These are phyloP conservation scores for Lycium ferocissimum DNA, from an alignment of 257 asterid genomes.

Conservation along the genomic window DNA sequence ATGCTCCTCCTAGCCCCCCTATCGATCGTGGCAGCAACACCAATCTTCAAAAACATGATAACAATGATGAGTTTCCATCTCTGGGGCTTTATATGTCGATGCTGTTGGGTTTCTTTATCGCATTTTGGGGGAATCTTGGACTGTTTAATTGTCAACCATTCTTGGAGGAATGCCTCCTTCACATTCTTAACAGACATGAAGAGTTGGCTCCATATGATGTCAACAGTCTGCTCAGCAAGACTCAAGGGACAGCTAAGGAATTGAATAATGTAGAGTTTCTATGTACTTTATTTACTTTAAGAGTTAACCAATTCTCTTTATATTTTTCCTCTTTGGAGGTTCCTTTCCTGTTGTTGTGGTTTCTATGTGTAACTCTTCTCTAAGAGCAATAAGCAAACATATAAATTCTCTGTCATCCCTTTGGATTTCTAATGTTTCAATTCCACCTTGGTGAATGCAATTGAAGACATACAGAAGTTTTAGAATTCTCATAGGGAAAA, in stretches of 20 bases:
- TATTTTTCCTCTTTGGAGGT: not conserved
- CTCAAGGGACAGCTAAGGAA: not conserved
- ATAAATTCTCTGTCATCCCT: not conserved
- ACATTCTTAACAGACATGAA: not conserved
- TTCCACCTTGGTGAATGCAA: not conserved
- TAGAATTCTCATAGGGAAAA: not conserved
- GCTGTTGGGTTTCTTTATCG: not conserved
- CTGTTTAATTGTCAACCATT: slow-evolving; percentile 20
- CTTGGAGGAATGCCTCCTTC: slow-evolving; percentile 31
- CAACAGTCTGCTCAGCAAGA: not conserved
- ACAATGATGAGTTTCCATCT: not conserved
- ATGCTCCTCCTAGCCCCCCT: not conserved
- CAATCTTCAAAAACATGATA: not conserved
- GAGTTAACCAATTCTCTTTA: not conserved
- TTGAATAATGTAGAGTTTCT: not conserved
- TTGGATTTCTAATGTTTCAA: not conserved
- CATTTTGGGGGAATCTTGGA: slow-evolving; percentile 28
- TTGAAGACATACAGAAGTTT: not conserved
- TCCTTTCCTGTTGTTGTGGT: slow-evolving; percentile 5
- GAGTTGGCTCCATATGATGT: not conserved
- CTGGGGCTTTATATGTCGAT: slow-evolving; percentile 16
- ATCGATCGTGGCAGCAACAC: not conserved
- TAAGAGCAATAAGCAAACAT: not conserved
- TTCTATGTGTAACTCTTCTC: not conserved
- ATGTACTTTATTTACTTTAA: not conserved